Conservation (phyloP, 306 rosid species). For the Spatholobus suberectus region DNA sequence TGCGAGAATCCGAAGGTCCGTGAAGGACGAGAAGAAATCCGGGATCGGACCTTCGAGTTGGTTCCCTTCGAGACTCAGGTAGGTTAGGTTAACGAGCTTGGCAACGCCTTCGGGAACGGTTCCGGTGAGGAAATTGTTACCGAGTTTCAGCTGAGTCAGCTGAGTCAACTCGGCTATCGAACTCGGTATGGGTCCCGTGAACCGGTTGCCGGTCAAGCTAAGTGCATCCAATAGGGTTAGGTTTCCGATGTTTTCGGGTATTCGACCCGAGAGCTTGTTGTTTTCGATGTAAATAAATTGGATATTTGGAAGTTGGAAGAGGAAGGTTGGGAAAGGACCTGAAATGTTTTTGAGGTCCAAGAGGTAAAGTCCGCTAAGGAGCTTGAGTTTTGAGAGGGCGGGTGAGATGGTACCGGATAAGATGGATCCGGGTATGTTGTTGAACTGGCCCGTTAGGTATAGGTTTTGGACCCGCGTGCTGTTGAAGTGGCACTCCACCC, state of each 20-base stretch:
- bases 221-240: slow-evolving; percentile 42
- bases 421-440: slow-evolving; percentile 35
- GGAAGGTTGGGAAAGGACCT: slow-evolving; percentile 64
- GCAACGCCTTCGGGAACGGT: slow-evolving; percentile 52
- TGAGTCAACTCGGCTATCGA: slow-evolving; percentile 61
- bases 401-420: slow-evolving; percentile 73
- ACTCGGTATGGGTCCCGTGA: slow-evolving; percentile 74
- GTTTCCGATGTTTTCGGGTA: slow-evolving; percentile 58
- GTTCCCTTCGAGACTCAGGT: slow-evolving; percentile 57
- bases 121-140: slow-evolving; percentile 62
- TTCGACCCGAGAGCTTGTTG: slow-evolving; percentile 66
- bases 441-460: slow-evolving; percentile 44
- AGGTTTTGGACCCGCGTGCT: slow-evolving; percentile 60
- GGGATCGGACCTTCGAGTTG: slow-evolving; percentile 69
- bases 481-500: slow-evolving; percentile 44
- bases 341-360: slow-evolving; percentile 57
- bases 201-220: slow-evolving; percentile 60
- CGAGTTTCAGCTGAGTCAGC: slow-evolving; percentile 83
- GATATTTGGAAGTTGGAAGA: slow-evolving; percentile 55
- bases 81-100: slow-evolving; percentile 51
- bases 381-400: slow-evolving; percentile 62
- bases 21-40: slow-evolving; percentile 54
- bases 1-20: slow-evolving; percentile 52
- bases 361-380: slow-evolving; percentile 62
- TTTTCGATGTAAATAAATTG: slow-evolving; percentile 63